These are phyloP conservation scores for Rhodomyrtus tomentosa DNA, from an alignment of 345 rosid species.

Conservation along the genomic window DNA sequence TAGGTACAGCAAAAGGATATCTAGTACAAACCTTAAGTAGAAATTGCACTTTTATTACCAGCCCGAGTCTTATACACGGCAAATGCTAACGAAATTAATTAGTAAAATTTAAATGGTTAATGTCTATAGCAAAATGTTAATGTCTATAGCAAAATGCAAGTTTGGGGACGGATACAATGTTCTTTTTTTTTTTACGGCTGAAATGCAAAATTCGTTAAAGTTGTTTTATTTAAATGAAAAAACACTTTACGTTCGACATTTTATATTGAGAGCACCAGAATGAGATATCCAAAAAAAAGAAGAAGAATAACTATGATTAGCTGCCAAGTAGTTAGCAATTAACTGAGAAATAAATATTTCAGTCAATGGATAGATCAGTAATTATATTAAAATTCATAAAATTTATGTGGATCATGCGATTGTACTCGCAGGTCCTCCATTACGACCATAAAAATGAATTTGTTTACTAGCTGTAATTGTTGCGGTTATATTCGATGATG, in stretches of 20 bases:
- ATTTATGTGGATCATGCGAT: neutral
- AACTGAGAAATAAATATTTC: neutral
- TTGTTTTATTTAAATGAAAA: no score
- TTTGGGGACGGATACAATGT: neutral
- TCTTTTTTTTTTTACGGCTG: neutral
- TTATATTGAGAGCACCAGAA: neutral
- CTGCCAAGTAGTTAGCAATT: neutral
- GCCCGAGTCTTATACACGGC: neutral
- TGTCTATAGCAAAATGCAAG: neutral
- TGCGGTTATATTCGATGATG: neutral
- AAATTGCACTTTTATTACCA: neutral
- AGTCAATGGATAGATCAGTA: neutral
- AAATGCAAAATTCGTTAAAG: neutral
- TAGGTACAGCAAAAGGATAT: neutral
- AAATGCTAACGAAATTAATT: neutral
- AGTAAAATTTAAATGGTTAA: neutral
- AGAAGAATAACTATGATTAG: neutral
- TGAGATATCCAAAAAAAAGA: fast-evolving
- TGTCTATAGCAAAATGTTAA: neutral
- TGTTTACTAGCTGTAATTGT: neutral
- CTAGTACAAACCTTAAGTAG: neutral
- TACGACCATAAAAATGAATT: neutral
- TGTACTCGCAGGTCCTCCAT: neutral
- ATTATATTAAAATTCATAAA: no score
- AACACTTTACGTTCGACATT: fast-evolving